A percentile compares a stretch with the other conserved stretches of the same genome.
Evolutionary conservation across 2,329 filamentous ascomycete species (phyloP).

Genomic region (Dactylellina parvicollis): DNA sequence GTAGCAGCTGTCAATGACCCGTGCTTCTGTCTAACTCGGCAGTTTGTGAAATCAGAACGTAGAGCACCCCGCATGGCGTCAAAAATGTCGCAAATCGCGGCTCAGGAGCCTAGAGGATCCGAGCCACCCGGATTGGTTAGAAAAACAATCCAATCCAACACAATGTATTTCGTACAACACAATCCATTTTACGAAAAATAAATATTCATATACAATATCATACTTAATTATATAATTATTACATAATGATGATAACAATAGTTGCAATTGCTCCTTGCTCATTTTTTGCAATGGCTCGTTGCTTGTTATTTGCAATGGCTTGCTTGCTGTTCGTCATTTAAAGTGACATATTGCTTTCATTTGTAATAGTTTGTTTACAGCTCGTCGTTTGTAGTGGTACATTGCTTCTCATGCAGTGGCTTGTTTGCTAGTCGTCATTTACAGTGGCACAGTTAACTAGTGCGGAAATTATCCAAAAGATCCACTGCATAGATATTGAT

Average conservation of each 20-base stretch:
- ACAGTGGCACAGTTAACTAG: slow-evolving; percentile 16
- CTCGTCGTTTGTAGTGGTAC: slow-evolving; percentile 14
- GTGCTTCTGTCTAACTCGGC: slow-evolving; percentile 13
- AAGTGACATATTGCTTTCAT: not conserved
- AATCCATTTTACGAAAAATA: slow-evolving; percentile 24
- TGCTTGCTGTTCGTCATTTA: slow-evolving; percentile 6
- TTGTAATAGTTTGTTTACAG: slow-evolving; percentile 2
- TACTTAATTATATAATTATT: slow-evolving; percentile 23
- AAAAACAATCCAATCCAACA: slow-evolving; percentile 19
- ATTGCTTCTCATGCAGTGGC: slow-evolving; percentile 14
- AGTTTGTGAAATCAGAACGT: slow-evolving; percentile 22
- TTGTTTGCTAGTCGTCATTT: slow-evolving; percentile 21
- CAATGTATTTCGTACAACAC: slow-evolving; percentile 9
- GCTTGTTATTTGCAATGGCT: slow-evolving; percentile 14
- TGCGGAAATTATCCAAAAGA: slow-evolving; percentile 12
- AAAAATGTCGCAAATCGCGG: slow-evolving; percentile 26
- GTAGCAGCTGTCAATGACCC: slow-evolving; percentile 19
- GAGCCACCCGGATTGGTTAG: slow-evolving; percentile 20
- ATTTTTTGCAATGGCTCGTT: slow-evolving; percentile 19
- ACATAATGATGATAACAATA: slow-evolving; percentile 18
- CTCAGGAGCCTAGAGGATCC: slow-evolving; percentile 21
- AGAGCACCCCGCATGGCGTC: slow-evolving; percentile 24
- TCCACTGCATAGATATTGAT: slow-evolving; percentile 21
- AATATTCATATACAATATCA: slow-evolving; percentile 24
- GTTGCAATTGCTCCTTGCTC: slow-evolving; percentile 11